Percentiles rank a stretch among this genome's conserved stretches.
Evolutionary conservation across 345 rosid species (phyloP).

Genomic region (Populus ilicifolia): DNA sequence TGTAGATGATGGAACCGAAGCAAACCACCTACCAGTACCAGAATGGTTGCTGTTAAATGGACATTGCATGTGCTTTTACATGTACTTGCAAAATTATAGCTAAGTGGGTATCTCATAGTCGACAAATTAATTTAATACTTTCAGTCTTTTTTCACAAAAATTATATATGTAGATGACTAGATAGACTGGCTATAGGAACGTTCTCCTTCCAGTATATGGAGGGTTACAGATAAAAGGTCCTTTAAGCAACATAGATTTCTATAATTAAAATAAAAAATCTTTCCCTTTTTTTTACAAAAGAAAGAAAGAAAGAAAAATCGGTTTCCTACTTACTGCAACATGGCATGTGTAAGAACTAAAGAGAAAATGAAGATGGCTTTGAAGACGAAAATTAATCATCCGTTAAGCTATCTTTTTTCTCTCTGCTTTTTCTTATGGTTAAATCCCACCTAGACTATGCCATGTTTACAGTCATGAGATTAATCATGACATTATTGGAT

Average conservation of each 20-base stretch:
- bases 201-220: no score
- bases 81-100: neutral
- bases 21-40: constrained; percentile 58
- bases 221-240: neutral
- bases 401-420: neutral
- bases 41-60: neutral
- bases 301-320: no score
- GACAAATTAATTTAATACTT: no score
- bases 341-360: neutral
- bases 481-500: neutral
- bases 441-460: neutral
- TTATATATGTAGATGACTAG: no score
- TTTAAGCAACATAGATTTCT: neutral
- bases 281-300: no score
- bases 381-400: no score
- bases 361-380: no score
- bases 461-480: neutral
- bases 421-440: neutral
- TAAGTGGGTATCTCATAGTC: no score
- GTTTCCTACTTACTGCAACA: neutral
- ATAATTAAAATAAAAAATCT: neutral
- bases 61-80: neutral
- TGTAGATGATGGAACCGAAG: constrained; percentile 79
- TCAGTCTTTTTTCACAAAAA: no score
- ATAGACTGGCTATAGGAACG: no score